phyloP scores from a whole-genome alignment of 1,284 basidiomycete species.

The Lignosus rhinocerotis region DNA sequence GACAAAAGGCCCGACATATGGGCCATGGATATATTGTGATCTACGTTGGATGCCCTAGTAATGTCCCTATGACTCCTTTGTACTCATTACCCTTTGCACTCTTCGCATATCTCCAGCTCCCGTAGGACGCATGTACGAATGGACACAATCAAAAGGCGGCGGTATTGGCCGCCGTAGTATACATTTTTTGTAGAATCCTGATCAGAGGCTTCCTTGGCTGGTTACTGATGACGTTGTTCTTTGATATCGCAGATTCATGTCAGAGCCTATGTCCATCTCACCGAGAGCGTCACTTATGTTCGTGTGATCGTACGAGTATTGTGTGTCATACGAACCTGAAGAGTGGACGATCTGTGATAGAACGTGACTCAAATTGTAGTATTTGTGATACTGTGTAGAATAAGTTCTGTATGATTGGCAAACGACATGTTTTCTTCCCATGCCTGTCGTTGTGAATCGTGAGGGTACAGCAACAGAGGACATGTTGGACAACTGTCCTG shows the following conservation, averaged over 20 bases:
- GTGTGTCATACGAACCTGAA: neutral
- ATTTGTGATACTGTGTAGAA: neutral
- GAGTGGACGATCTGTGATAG: neutral
- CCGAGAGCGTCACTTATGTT: neutral
- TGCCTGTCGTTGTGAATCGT: neutral
- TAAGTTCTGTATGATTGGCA: neutral
- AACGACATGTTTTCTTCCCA: neutral
- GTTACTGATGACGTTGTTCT: neutral
- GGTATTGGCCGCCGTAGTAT: constrained; percentile 10
- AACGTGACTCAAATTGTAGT: neutral
- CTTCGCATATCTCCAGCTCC: neutral
- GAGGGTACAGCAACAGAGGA: neutral
- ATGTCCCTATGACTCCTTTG: neutral
- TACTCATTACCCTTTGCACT: neutral
- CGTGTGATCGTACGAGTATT: neutral
- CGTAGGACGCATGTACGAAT: constrained; percentile 22
- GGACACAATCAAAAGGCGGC: constrained; percentile 17
- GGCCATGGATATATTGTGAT: constrained; percentile 18
- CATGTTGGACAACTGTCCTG: neutral
- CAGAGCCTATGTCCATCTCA: neutral
- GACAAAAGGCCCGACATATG: constrained; percentile 16
- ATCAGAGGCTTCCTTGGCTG: too few species aligned
- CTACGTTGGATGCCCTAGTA: constrained; percentile 12
- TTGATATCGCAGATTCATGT: too few species aligned
- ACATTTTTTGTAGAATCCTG: constrained; percentile 12